A percentile compares a stretch with the other conserved stretches of the same genome.
phyloP scores from a whole-genome alignment of 352 stramenopile species.

The Pythium insidiosum region DNA sequence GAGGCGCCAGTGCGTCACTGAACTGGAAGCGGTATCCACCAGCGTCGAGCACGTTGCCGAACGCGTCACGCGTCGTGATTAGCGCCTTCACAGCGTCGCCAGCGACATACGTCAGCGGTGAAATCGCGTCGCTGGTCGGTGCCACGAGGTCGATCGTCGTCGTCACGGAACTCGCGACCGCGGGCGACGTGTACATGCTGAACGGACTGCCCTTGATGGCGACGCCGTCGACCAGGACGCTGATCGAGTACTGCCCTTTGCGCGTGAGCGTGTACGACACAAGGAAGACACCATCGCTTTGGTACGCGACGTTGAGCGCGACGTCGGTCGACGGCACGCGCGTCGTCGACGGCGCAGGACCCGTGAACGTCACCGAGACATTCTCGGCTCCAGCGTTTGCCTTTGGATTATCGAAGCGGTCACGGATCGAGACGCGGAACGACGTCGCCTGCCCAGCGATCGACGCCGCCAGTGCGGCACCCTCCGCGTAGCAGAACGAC shows the following conservation, averaged over 20 bases:
- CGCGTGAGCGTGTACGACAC: constrained; percentile 30
- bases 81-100: constrained; percentile 24
- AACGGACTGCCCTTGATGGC: constrained; percentile 41
- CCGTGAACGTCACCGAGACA: constrained; percentile 26
- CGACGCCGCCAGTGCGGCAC: constrained; percentile 35
- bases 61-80: constrained; percentile 35
- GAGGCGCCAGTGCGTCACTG: constrained; percentile 10
- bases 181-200: constrained; percentile 45
- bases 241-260: constrained; percentile 40
- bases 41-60: constrained; percentile 41
- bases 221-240: constrained; percentile 32
- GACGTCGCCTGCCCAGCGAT: constrained; percentile 35
- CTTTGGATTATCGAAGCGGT: constrained; percentile 56
- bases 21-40: constrained; percentile 44
- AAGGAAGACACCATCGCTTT: constrained; percentile 22
- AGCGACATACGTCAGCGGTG: constrained; percentile 23
- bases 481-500: constrained; percentile 27
- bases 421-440: constrained; percentile 46
- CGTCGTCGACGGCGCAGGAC: constrained; percentile 17
- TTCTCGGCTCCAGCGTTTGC: constrained; percentile 40
- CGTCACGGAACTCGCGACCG: constrained; percentile 24
- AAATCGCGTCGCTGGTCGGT: constrained; percentile 6
- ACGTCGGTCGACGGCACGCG: constrained; percentile 10
- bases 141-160: constrained; percentile 43
- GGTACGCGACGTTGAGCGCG: constrained; percentile 20